These are phyloP conservation scores for Bipolaris oryzae DNA, from an alignment of 2,329 filamentous ascomycete genomes.

Conservation along the genomic window DNA sequence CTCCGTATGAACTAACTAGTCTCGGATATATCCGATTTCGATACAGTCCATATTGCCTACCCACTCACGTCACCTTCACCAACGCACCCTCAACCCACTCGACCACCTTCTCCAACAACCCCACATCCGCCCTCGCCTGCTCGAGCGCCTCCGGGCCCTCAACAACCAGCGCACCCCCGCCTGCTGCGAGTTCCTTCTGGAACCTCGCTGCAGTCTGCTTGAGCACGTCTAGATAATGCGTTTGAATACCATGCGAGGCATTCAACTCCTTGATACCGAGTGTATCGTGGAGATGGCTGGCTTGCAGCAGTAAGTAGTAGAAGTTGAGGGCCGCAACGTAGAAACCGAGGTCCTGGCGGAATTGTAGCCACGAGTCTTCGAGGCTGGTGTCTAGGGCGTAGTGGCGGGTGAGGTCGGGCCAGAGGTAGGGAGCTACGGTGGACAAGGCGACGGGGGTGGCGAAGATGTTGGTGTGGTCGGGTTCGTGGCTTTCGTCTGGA, in stretches of 20 bases:
- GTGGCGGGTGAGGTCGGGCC: slow-evolving; percentile 55
- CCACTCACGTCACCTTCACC: slow-evolving; percentile 13
- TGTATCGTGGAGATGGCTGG: slow-evolving; percentile 53
- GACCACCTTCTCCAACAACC: slow-evolving; percentile 44
- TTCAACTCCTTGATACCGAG: slow-evolving; percentile 57
- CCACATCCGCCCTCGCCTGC: slow-evolving; percentile 44
- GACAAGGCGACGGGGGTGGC: slow-evolving; percentile 55
- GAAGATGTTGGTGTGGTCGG: slow-evolving; percentile 48
- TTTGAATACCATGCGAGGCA: slow-evolving; percentile 48
- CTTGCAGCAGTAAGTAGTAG: slow-evolving; percentile 62
- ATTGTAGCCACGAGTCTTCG: slow-evolving; percentile 50
- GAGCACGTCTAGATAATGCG: slow-evolving; percentile 53
- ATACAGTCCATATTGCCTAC: too few relatives aligned
- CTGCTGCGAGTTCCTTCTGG: slow-evolving; percentile 42
- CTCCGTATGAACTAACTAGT: too few relatives aligned
- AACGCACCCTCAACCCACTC: slow-evolving; percentile 32
- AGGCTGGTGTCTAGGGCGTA: slow-evolving; percentile 36
- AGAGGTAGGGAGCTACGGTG: slow-evolving; percentile 59
- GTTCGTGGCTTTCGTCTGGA: slow-evolving; percentile 13
- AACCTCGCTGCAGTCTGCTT: slow-evolving; percentile 48
- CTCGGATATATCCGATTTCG: too few relatives aligned
- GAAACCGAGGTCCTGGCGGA: slow-evolving; percentile 59
- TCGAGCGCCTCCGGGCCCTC: slow-evolving; percentile 45
- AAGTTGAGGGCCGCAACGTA: slow-evolving; percentile 64
- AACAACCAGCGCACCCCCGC: slow-evolving; percentile 46